Percentiles rank a stretch among this genome's conserved stretches.
Evolutionary conservation across 176 grass and related monocot genomes (phyloP).

Genomic region (Eleusine coracana): DNA sequence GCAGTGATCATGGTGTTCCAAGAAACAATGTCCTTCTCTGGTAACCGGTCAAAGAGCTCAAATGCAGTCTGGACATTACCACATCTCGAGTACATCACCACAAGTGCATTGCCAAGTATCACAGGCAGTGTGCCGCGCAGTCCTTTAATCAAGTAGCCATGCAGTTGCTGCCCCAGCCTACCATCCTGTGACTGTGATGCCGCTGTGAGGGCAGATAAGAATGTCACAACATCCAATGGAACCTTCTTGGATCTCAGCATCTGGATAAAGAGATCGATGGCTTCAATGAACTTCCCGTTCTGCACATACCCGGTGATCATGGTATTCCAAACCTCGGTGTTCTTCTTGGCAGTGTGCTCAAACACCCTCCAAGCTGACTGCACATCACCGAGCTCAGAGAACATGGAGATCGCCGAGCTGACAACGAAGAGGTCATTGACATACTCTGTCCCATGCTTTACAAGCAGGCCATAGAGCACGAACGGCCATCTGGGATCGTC

Average conservation of each 20-base stretch:
- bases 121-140: constrained; percentile 46
- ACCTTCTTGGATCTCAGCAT: constrained; percentile 57
- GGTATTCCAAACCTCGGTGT: constrained; percentile 92
- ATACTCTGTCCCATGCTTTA: constrained; percentile 74
- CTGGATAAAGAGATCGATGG: constrained; percentile 59
- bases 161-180: constrained; percentile 72
- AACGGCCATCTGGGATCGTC: constrained; percentile 31
- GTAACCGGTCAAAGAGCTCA: constrained; percentile 67
- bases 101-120: constrained; percentile 75
- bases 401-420: constrained; percentile 71
- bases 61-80: constrained; percentile 64
- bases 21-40: constrained; percentile 82
- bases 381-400: constrained; percentile 52
- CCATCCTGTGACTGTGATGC: constrained; percentile 78
- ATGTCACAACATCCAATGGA: constrained; percentile 67
- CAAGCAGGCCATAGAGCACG: constrained; percentile 64
- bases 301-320: constrained; percentile 87
- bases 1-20: constrained; percentile 96
- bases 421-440: constrained; percentile 67
- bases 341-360: constrained; percentile 57
- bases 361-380: constrained; percentile 60
- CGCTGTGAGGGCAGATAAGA: constrained; percentile 70
- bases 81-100: constrained; percentile 87
- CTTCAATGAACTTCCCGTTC: constrained; percentile 63
- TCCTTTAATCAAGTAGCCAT: constrained; percentile 74